Percentiles rank a stretch among this genome's conserved stretches.
Conservation (phyloP, 2,329 filamentous ascomycete genomes). For the Neospermospora avenae region DNA sequence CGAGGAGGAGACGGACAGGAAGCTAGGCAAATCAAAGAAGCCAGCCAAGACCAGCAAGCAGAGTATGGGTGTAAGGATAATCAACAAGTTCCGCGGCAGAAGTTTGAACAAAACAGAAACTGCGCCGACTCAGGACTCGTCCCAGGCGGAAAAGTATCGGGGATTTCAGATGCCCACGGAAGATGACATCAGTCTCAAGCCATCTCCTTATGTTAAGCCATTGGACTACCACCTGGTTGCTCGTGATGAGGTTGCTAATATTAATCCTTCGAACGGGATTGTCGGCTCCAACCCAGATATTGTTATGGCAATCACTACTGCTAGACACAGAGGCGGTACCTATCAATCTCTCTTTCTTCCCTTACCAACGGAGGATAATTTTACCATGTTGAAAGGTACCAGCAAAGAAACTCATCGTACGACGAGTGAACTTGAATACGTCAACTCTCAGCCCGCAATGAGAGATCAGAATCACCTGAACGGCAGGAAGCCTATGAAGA, state of each 20-base stretch:
- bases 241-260: conserved; percentile 6
- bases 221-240: conserved; percentile 12
- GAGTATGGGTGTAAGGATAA: not conserved
- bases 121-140: too few species aligned
- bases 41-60: not conserved
- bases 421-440: not conserved
- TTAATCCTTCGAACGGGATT: not conserved
- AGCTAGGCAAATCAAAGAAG: not conserved
- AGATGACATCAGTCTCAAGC: not conserved
- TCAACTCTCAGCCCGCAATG: not conserved
- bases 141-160: not conserved
- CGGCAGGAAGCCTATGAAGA: too few species aligned
- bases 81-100: not conserved
- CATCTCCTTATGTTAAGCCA: conserved; percentile 10
- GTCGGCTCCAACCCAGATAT: not conserved
- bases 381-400: not conserved
- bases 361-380: not conserved
- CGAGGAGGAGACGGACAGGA: not conserved
- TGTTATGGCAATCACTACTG: not conserved
- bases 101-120: not conserved
- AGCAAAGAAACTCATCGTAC: not conserved
- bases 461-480: too few species aligned
- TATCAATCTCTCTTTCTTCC: not conserved
- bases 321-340: conserved; percentile 6
- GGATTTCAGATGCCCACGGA: not conserved